Evolutionary conservation across 371 early-diverging fungal species (phyloP).

Genomic region (Conidiobolus coronatus): DNA sequence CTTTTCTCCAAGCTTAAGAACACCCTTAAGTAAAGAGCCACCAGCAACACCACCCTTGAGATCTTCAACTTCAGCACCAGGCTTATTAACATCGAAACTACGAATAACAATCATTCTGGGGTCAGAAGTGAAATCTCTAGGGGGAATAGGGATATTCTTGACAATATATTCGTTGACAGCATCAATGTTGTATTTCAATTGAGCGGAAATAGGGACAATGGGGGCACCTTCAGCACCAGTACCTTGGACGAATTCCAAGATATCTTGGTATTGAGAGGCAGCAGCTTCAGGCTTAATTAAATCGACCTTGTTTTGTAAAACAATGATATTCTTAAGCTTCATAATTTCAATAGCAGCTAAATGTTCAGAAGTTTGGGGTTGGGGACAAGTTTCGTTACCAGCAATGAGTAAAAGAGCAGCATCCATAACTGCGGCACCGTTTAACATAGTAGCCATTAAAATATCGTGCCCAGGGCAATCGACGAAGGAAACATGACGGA

Average conservation of each 20-base stretch:
- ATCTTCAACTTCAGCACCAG: slow-evolving; percentile 90
- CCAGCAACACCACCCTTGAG: slow-evolving; percentile 99
- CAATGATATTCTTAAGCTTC: slow-evolving; percentile 94
- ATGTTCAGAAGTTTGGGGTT: slow-evolving; percentile 99
- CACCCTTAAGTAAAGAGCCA: slow-evolving; percentile 95
- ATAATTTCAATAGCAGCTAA: slow-evolving; percentile 99
- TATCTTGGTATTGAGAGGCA: slow-evolving; percentile 84
- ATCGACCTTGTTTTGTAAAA: slow-evolving; percentile 99
- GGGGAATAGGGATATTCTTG: slow-evolving; percentile 93
- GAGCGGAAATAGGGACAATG: slow-evolving; percentile 98
- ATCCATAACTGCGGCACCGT: slow-evolving; percentile 99
- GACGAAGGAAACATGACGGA: slow-evolving; percentile 97
- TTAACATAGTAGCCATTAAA: slow-evolving; percentile 99
- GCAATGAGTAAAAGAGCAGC: slow-evolving; percentile 98
- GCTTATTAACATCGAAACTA: slow-evolving; percentile 99
- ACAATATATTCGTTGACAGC: slow-evolving; percentile 98
- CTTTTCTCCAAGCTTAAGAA: slow-evolving; percentile 86
- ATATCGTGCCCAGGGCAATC: slow-evolving; percentile 99
- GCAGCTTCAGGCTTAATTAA: slow-evolving; percentile 91
- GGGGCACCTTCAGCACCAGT: slow-evolving; percentile 95
- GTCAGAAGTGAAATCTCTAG: slow-evolving; percentile 78
- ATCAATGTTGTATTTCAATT: slow-evolving; percentile 98
- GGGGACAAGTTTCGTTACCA: slow-evolving; percentile 99
- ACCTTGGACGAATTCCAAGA: slow-evolving; percentile 85
- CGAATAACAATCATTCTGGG: slow-evolving; percentile 98